A percentile compares a stretch with the other conserved stretches of the same genome.
Evolutionary conservation across 2,329 filamentous ascomycete genomes (phyloP).

Genomic region (Epichloe coenophiala): DNA sequence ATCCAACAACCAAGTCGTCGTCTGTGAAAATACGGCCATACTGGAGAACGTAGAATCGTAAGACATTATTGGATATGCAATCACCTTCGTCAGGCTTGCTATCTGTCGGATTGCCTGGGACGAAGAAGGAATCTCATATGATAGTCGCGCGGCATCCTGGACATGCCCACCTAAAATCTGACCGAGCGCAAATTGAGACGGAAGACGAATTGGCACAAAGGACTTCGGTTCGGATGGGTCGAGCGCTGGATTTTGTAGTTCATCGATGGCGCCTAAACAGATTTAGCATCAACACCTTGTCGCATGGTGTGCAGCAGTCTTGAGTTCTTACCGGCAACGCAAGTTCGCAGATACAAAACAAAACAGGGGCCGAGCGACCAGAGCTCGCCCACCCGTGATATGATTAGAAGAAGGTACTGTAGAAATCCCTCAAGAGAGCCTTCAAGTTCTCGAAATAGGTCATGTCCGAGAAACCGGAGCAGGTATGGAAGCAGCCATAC

Average conservation of each 20-base stretch:
- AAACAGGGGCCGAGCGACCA: conserved; percentile 35
- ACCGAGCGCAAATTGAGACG: conserved; percentile 23
- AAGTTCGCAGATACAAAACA: conserved; percentile 33
- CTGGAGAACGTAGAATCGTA: conserved; percentile 19
- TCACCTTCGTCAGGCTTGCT: conserved; percentile 27
- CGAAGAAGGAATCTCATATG: conserved; percentile 25
- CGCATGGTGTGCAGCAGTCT: conserved; percentile 1
- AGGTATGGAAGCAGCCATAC: conserved; percentile 49
- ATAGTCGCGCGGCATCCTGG: conserved; percentile 16
- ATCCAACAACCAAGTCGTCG: conserved; percentile 37
- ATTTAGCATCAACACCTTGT: conserved; percentile 8
- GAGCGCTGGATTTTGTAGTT: conserved; percentile 20
- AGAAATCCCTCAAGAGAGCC: conserved; percentile 39
- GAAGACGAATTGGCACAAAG: conserved; percentile 20
- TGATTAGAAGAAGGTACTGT: conserved; percentile 31
- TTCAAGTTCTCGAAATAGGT: conserved; percentile 31
- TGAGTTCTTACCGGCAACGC: conserved; percentile 26
- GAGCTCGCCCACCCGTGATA: conserved; percentile 29
- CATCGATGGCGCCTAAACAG: conserved; percentile 18
- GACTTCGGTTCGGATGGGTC: conserved; percentile 15
- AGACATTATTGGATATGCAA: conserved; percentile 26
- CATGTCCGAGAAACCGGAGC: conserved; percentile 42
- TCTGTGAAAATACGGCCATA: conserved; percentile 24
- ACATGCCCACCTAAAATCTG: conserved; percentile 18
- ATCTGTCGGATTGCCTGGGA: conserved; percentile 35